Base-by-base conservation (phyloP, 2,329 filamentous ascomycete species). In the Aspergillus oerlinghausenensis region DNA sequence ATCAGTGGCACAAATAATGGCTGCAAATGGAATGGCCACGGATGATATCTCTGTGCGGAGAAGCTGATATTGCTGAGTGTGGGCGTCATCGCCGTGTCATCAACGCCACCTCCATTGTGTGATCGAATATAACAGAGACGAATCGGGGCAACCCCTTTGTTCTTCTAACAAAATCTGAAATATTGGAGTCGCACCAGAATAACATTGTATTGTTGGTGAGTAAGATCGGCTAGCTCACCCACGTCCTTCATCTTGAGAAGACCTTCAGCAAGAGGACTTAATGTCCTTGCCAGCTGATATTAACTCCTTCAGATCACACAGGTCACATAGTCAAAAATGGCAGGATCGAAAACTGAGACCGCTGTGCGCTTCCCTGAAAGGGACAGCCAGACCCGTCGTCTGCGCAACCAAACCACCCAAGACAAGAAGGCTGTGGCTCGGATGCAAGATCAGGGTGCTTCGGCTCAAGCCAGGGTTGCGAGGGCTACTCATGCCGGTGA, bases 1-100 rank as follows among this genome's bases (percentile, higher is more conserved):
- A 61, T 51, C 21, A 45, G 60, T 65, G 63, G 63, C 58, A 61
- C 58, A 14, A 48, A 14, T 29, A 45, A 54, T 51, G 26, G 28
- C 23, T 47, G 19, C 21, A 47, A 47, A 8, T 14, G 43, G 19
- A 52, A 59, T 57, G 58, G 55, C 56, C 29, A 63, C 43, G 26
- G n/a, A 23, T 23, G 45, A 50, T 52, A 45, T 42, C 50, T 35
- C 19, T 29, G 23, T 63, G 54, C 56, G 57, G 59, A 58, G 59
- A 55, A 60, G 54, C 14, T 38, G 54, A 56, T 60, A 54, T 45
- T 61, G 61, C 52, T 61, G 51, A 63, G 60, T 66, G 55, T 63
- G 51, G 51, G 66, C 70, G 69, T 72, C 69, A 72, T 71, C 45
- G 55, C 58, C 56, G 49, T 60, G 63, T 70, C 70, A 71, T 68